Base-by-base conservation (phyloP, 1,284 basidiomycete species). In the Microbotryum silenes-acaulis region DNA sequence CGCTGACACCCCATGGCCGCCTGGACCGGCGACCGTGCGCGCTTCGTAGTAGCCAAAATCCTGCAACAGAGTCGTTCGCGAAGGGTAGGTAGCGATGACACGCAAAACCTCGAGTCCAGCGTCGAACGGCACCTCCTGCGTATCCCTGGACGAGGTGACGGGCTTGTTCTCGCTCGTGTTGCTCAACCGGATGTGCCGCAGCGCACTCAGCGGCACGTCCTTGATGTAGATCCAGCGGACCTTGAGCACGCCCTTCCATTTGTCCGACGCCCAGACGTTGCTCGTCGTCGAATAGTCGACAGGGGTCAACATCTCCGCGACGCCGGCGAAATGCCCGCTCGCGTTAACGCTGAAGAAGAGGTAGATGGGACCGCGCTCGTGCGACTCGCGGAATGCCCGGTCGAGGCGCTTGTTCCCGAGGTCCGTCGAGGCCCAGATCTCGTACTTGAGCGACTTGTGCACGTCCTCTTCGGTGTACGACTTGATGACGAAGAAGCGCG, bases 381-480 rank as follows among this genome's bases (percentile, higher is more conserved):
- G 82, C n/a, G 83, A 87, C 74, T 97, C 92, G 74, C 90, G 88
- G 81, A 93, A 96, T 1, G 92, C 93, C 74, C 89, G 89, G 75
- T 97, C 92, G 20, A 97, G 83, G 31, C 92, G 81, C 78, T 96
- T 94, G 75, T 97, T 97, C 6, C 92, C 92, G 1, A 92, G 86
- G 73, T 92, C 90, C 0, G 92, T 96, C 20, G 89, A 92, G 63
- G 90, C 91, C 92, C 92, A 96, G 65, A 96, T 96, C 76, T 94
- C 92, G 73, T 69, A 70, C 54, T 62, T 66, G 55, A 71, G 62
- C 3, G 52, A 60, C 54, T 96, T 96, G 78, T 96, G 92, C 2
- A 97, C 93, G 72, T 97, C 92, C 71, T 97, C 92, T 75, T 97
- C 92, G 7, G 92, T 97, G 77, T 93, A 97, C 1, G 89, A 92